Evolutionary conservation across 83 land plant species (phyloP), one percentile per base, ranked within the genome.

Genomic region (Larix sibirica): DNA sequence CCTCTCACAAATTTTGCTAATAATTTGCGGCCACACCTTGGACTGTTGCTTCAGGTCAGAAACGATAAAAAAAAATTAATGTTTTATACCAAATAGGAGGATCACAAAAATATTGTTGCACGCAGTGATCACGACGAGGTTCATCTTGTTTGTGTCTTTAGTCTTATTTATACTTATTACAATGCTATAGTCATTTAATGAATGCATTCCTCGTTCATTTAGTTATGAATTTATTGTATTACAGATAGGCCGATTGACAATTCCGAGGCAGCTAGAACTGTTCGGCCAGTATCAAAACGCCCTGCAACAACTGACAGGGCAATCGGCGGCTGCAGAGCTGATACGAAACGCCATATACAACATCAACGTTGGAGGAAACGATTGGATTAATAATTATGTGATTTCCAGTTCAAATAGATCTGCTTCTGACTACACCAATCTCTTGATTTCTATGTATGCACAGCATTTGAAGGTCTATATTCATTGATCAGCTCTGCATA

Each of bases 281-380:
- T 81, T 81, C 56, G 38, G 47, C 24, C 80, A 81, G 42, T 81
- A 81, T 69, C 50, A 81, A 38, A 70, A 64, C 17, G 44, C 76
- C 70, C 20, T 81, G 82, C 38, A 5, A 21, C 10, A 24, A 23
- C 28, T 31, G 12, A 78, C 59, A 78, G 80, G 80, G 40, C 40
- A 28, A 8, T 38, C 62, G 26, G 62, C 80, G 26, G 9, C 80
- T 3, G 62, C 42, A 78, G 23, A 78, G 58, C 42, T 78, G 80
- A 78, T 78, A 5, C 56, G 64, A 28, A 78, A 78, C 33, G 80
- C 80, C 0, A 24, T 78, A 14, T 78, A 60, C 14, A 78, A 16
- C 40, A 33, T 78, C 80, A 78, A 78, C 60, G 64, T 60, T 58
- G 80, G 80, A 23, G 64, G 80, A 17, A 78, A 78, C 64, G 80